A percentile compares a stretch with the other conserved stretches of the same genome.
Evolutionary conservation across 495 filamentous ascomycete genomes (phyloP).

Genomic region (Aspergillus leporis): DNA sequence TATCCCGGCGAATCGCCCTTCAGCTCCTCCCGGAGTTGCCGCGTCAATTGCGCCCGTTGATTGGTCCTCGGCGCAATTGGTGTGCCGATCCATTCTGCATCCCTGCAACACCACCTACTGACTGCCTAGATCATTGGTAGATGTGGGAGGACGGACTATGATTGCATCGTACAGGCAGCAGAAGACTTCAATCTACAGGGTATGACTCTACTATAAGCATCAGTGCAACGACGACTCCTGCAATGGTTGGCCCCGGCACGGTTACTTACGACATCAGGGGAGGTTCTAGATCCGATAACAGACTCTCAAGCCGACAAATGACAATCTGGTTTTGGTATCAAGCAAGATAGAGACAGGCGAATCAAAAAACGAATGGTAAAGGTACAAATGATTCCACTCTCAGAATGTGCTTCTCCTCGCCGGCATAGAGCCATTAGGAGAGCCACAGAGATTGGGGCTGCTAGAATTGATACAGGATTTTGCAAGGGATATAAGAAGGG

Average conservation of each 20-base stretch:
- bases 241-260: not conserved
- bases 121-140: too few relatives aligned
- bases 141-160: not conserved
- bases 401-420: not conserved
- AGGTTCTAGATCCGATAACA: not conserved
- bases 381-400: not conserved
- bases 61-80: not conserved
- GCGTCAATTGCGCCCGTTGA: not conserved
- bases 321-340: slow-evolving; percentile 2
- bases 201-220: not conserved
- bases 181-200: not conserved
- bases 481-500: slow-evolving; percentile 5
- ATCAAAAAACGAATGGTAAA: not conserved
- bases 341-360: not conserved
- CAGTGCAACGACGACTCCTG: not conserved
- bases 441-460: not conserved
- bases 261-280: not conserved
- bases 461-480: slow-evolving; percentile 9
- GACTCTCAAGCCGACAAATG: not conserved
- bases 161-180: not conserved
- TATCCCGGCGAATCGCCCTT: not conserved
- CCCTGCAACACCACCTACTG: too few relatives aligned
- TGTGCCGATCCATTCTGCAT: not conserved
- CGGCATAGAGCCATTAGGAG: not conserved
- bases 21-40: not conserved